These are phyloP conservation scores for Aegilops bicornis DNA, from an alignment of 176 grass and related monocot genomes.

Conservation along the genomic window DNA sequence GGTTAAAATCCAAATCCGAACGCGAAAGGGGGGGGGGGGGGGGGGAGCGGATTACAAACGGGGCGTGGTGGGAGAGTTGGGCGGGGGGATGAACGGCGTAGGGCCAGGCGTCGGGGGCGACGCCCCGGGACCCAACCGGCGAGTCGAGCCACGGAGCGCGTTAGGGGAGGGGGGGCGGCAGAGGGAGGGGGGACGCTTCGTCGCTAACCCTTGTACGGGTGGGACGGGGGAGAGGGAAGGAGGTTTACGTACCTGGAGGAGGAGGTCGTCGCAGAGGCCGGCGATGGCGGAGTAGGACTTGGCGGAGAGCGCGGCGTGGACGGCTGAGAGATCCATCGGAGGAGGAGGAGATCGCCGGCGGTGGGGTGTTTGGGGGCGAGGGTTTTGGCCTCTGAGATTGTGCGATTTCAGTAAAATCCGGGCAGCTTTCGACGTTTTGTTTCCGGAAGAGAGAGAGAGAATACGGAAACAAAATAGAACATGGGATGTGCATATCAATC, in stretches of 20 bases:
- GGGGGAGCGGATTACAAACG: constrained; percentile 39
- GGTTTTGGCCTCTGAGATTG: not conserved
- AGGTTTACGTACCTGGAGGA: constrained; percentile 44
- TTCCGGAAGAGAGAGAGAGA: not conserved
- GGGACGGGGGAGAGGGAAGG: not conserved
- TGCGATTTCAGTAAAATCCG: not conserved
- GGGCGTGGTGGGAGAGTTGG: constrained; percentile 74
- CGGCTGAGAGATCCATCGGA: constrained; percentile 69
- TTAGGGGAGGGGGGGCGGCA: not conserved
- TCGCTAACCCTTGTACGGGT: not conserved
- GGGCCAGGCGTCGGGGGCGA: constrained; percentile 73
- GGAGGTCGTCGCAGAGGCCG: constrained; percentile 67
- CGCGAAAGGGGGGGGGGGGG: not conserved
- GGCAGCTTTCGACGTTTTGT: not conserved
- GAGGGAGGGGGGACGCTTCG: not conserved
- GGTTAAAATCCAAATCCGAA: constrained; percentile 3
- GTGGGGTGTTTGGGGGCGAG: not conserved
- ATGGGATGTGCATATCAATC: not conserved
- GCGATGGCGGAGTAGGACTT: constrained; percentile 52
- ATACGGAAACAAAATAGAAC: not conserved
- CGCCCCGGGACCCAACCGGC: constrained; percentile 62
- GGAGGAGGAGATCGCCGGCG: constrained; percentile 11
- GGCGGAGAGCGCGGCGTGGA: constrained; percentile 53
- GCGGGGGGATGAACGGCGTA: constrained; percentile 82
- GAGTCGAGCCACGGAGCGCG: not conserved